Conservation (phyloP, 2,329 filamentous ascomycete species). For the Penicillium psychrosexuale region DNA sequence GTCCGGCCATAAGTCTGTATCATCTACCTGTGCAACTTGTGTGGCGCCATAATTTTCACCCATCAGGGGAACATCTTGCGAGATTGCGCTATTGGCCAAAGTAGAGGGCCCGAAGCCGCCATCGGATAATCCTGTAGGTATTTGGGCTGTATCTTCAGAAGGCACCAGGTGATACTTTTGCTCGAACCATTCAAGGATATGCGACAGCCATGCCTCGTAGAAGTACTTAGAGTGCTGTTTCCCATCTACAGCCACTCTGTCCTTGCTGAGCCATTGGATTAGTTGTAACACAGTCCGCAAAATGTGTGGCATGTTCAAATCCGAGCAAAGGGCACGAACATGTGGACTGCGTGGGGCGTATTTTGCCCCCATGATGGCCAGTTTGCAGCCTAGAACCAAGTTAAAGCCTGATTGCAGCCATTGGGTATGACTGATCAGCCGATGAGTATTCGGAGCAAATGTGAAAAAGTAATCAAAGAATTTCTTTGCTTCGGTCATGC, state of each 20-base stretch:
- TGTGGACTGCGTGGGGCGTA: not conserved
- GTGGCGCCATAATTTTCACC: not conserved
- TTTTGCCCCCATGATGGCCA: not conserved
- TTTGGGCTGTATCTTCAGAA: not conserved
- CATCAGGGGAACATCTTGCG: not conserved
- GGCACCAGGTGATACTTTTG: not conserved
- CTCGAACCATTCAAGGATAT: slow-evolving; percentile 5
- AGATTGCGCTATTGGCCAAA: not conserved
- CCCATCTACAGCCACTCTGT: not conserved
- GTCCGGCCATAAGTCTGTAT: not conserved
- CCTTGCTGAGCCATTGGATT: not conserved
- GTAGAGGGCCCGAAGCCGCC: not conserved
- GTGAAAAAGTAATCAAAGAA: not conserved
- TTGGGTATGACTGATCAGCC: not conserved
- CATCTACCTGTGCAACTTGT: not conserved
- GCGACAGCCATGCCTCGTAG: slow-evolving; percentile 1
- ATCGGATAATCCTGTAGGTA: not conserved
- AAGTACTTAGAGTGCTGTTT: not conserved
- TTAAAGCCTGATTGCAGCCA: slow-evolving; percentile 4
- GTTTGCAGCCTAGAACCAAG: slow-evolving; percentile 5
- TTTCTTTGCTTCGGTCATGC: not conserved
- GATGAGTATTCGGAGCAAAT: not conserved
- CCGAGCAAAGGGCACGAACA: not conserved
- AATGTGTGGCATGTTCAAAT: not conserved
- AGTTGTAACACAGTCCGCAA: not conserved